These are phyloP conservation scores for Podospora sp. DNA, from an alignment of 495 filamentous ascomycete genomes.

Conservation along the genomic window DNA sequence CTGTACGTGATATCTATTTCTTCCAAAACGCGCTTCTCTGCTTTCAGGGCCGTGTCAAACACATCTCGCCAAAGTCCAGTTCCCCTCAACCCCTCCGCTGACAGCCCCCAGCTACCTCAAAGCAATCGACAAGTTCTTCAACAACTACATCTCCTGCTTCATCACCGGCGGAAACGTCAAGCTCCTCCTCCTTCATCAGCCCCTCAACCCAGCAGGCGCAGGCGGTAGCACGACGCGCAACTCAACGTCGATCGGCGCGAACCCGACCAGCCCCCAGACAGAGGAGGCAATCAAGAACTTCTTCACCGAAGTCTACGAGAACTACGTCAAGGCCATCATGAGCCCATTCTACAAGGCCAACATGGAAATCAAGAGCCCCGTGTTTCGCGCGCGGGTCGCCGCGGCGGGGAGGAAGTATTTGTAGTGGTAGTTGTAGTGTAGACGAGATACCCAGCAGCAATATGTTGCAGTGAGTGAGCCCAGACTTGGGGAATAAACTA, in stretches of 20 bases:
- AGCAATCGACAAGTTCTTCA: slow-evolving; percentile 89
- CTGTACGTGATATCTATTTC: slow-evolving; percentile 56
- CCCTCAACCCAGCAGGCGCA: slow-evolving; percentile 34
- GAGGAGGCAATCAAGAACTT: slow-evolving; percentile 95
- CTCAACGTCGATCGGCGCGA: slow-evolving; percentile 71
- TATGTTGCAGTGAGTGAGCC: not conserved
- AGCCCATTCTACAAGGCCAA: slow-evolving; percentile 88
- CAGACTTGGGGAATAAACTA: no score
- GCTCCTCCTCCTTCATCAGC: slow-evolving; percentile 88
- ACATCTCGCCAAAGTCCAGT: not conserved
- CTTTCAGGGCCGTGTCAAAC: no score
- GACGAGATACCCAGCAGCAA: not conserved
- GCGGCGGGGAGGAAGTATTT: slow-evolving; percentile 94
- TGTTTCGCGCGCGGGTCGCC: slow-evolving; percentile 78
- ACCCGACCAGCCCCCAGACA: slow-evolving; percentile 81
- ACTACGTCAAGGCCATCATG: slow-evolving; percentile 96
- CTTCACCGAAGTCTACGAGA: slow-evolving; percentile 91
- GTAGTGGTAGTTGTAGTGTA: no score
- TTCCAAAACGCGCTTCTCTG: no score
- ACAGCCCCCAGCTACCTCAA: slow-evolving; percentile 81
- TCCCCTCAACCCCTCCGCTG: not conserved
- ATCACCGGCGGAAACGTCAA: slow-evolving; percentile 79
- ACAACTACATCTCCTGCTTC: slow-evolving; percentile 88
- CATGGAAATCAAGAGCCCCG: slow-evolving; percentile 78
- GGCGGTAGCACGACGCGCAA: slow-evolving; percentile 38